Percentiles rank a stretch among this genome's conserved stretches.
Evolutionary conservation across 2,329 filamentous ascomycete genomes (phyloP).

Genomic region (Aureobasidium sp.): DNA sequence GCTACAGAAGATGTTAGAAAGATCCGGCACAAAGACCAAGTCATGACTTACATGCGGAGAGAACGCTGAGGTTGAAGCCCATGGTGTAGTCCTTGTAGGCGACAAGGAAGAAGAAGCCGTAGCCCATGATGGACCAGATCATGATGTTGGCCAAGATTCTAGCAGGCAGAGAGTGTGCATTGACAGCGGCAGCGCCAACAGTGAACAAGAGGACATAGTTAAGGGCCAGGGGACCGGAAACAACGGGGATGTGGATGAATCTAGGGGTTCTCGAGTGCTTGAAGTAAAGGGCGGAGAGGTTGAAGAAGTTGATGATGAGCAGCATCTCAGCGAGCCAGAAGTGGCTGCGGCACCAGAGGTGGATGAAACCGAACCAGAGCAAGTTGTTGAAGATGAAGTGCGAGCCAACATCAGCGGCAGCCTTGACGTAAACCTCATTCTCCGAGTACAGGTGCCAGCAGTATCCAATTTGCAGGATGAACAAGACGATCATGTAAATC

Average conservation of each 20-base stretch:
- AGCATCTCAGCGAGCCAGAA: conserved; percentile 71
- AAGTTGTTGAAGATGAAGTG: conserved; percentile 86
- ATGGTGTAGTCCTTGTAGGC: conserved; percentile 68
- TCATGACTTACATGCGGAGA: conserved; percentile 53
- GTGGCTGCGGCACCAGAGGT: conserved; percentile 69
- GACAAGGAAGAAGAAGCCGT: conserved; percentile 67
- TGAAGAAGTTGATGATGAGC: conserved; percentile 72
- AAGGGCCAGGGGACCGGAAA: conserved; percentile 75
- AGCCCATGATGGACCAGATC: conserved; percentile 73
- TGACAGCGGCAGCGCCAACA: conserved; percentile 77
- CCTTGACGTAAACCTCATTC: conserved; percentile 52
- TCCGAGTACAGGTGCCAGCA: conserved; percentile 66
- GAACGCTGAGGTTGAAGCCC: conserved; percentile 66
- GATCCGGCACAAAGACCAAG: background rate
- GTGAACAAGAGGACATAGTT: conserved; percentile 81
- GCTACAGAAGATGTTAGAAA: conserved; percentile 27
- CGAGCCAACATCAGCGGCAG: conserved; percentile 66
- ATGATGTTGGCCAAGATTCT: conserved; percentile 78
- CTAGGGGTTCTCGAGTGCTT: conserved; percentile 52
- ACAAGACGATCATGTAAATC: conserved; percentile 74
- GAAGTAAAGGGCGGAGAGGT: conserved; percentile 72
- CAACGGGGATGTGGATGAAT: conserved; percentile 66
- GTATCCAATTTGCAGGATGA: conserved; percentile 68
- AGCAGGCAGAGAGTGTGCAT: conserved; percentile 57
- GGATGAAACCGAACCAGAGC: conserved; percentile 70